Evolutionary conservation across 345 rosid species (phyloP), one percentile per base, ranked within the genome.

Genomic region (Eucalyptus paniculata): DNA sequence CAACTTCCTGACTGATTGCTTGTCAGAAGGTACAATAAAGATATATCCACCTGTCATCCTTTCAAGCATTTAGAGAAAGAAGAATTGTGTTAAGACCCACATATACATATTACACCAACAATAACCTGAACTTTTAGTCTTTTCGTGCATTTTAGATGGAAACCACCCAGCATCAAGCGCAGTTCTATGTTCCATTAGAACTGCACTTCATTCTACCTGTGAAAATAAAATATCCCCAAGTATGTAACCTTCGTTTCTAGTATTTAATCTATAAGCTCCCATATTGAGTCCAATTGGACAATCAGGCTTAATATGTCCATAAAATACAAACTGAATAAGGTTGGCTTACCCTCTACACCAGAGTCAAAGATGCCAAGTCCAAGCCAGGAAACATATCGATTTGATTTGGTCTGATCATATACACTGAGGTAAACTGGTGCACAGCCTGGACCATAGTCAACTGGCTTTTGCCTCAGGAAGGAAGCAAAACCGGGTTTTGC

Each of bases 351-450:
- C 96, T 97, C 99, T 37, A 96, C 96, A 77, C 98, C 99, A 88
- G 99, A 98, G 94, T 98, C 99, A 92, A 92, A 97, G 90, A 98
- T 95, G 72, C 99, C 99, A 83, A 97, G 92, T 91, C 99, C 99
- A 45, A 96, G 99, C 98, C 99, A 96, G 89, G 95, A 96, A 88
- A 96, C 92, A 91, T 96, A 98, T 88, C 96, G 96, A 88, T 98
- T 98, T 30, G 88, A 94, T 92, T 24, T 96, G 94, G 77, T 98
- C 91, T 96, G 91, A 93, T 98, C 99, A 72, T 97, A 98, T 16
- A 98, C 99, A 91, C 96, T 98, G 90, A 98, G 97, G 90, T 95
- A 97, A 86, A 98, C 97, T 14, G 99, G 97, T 67, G 95, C 87
- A 82, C 88, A 92, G 89, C 95, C 97, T 28, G 95, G 95, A 89